Conservation (phyloP, 257 asterid species). For the Cynanchum wilfordii region DNA sequence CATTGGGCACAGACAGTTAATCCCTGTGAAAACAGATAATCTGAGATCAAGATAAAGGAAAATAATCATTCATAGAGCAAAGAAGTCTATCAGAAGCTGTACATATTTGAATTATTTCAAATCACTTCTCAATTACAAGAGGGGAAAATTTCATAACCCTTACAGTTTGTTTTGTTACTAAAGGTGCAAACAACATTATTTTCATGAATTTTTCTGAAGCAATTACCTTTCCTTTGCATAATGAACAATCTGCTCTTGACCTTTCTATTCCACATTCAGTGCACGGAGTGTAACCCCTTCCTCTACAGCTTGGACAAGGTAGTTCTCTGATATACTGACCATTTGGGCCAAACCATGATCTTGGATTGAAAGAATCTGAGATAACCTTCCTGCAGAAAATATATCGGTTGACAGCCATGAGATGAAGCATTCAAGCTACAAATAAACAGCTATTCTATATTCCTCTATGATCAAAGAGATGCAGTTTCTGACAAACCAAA, state of each 20-base stretch:
- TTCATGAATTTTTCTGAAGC: neutral
- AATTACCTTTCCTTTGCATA: conserved; percentile 74
- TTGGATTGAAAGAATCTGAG: conserved; percentile 55
- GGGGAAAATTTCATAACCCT: neutral
- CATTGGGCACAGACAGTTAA: conserved; percentile 68
- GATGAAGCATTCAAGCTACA: neutral
- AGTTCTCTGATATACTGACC: conserved; percentile 87
- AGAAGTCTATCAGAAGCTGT: neutral
- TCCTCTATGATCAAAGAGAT: neutral
- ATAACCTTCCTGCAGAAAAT: conserved; percentile 42
- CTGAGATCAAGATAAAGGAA: neutral
- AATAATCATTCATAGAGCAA: neutral
- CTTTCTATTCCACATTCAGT: conserved; percentile 84
- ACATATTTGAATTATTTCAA: neutral
- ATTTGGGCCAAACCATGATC: conserved; percentile 97
- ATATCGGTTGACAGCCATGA: conserved; percentile 7
- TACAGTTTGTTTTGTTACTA: neutral
- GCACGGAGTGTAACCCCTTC: conserved; percentile 93
- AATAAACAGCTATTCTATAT: neutral
- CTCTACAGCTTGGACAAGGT: conserved; percentile 96
- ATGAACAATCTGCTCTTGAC: conserved; percentile 71
- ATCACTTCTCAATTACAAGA: neutral
- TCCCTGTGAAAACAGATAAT: conserved; percentile 42
- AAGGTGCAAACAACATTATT: neutral
- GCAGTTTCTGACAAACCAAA: neutral